These are phyloP conservation scores for Przewalskia tangutica DNA, from an alignment of 257 asterid species.

Conservation along the genomic window DNA sequence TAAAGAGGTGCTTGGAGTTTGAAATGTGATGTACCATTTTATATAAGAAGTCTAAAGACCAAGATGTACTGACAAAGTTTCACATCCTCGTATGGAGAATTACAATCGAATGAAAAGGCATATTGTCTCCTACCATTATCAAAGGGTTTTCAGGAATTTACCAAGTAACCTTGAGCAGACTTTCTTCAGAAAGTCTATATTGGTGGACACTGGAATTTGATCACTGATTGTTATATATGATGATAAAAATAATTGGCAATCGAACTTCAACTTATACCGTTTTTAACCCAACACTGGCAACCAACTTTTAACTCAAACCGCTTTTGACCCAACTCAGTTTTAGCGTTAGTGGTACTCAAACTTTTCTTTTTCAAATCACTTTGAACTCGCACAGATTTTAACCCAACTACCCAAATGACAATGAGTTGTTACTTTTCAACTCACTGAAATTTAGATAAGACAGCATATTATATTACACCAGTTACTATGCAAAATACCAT, in stretches of 20 bases:
- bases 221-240: not conserved
- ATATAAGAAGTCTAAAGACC: not conserved
- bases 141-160: not conserved
- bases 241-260: not conserved
- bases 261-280: not conserved
- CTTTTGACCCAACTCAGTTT: not conserved
- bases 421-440: not conserved
- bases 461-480: not conserved
- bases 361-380: not conserved
- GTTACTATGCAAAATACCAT: not conserved
- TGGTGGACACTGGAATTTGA: not conserved
- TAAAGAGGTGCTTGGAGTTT: not conserved
- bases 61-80: not conserved
- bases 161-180: not conserved
- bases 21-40: not conserved
- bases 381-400: not conserved
- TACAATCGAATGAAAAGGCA: not conserved
- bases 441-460: not conserved
- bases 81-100: not conserved
- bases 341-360: not conserved
- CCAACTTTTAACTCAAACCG: not conserved
- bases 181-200: conserved; percentile 1
- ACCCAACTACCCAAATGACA: not conserved
- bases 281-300: not conserved
- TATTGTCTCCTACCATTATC: not conserved